Percentiles rank a stretch among this genome's conserved stretches.
Conservation (phyloP, 2,329 filamentous ascomycete species). For the Penicillium vulpinum region DNA sequence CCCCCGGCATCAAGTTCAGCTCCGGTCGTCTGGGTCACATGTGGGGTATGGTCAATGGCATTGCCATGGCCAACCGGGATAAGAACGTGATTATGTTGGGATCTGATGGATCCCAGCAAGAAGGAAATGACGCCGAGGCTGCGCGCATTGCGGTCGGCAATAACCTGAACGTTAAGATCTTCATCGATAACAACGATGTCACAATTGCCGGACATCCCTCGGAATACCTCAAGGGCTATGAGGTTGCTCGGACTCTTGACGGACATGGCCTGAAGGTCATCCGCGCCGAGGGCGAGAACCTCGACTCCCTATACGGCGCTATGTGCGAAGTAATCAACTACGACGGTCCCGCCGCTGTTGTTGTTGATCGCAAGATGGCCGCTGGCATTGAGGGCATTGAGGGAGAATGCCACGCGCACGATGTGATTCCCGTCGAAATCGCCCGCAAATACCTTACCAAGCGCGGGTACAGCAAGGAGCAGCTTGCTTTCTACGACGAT, state of each 20-base stretch:
- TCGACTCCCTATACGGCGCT: constrained; percentile 38
- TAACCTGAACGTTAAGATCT: constrained; percentile 41
- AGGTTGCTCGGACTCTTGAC: constrained; percentile 33
- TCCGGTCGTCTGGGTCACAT: constrained; percentile 44
- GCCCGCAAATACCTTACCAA: constrained; percentile 40
- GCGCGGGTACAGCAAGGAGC: constrained; percentile 37
- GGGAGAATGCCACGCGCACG: constrained; percentile 38
- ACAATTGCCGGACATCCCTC: constrained; percentile 45
- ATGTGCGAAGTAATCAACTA: constrained; percentile 35
- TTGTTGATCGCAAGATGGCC: constrained; percentile 39
- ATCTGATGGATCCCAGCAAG: constrained; percentile 45
- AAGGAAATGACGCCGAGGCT: constrained; percentile 45
- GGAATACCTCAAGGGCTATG: constrained; percentile 41
- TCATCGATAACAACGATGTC: constrained; percentile 45
- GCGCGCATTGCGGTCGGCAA: constrained; percentile 41
- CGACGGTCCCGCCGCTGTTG: constrained; percentile 36
- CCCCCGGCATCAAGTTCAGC: constrained; percentile 43
- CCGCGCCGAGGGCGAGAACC: constrained; percentile 37
- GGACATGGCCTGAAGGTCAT: constrained; percentile 42
- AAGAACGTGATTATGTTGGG: constrained; percentile 41
- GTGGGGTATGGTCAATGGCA: constrained; percentile 43
- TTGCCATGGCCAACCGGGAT: constrained; percentile 39
- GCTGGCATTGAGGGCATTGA: constrained; percentile 40
- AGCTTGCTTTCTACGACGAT: constrained; percentile 38
- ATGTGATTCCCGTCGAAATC: constrained; percentile 40